Conservation (phyloP, 805 yeast genomes). For the Ogataea chonburiensis region DNA sequence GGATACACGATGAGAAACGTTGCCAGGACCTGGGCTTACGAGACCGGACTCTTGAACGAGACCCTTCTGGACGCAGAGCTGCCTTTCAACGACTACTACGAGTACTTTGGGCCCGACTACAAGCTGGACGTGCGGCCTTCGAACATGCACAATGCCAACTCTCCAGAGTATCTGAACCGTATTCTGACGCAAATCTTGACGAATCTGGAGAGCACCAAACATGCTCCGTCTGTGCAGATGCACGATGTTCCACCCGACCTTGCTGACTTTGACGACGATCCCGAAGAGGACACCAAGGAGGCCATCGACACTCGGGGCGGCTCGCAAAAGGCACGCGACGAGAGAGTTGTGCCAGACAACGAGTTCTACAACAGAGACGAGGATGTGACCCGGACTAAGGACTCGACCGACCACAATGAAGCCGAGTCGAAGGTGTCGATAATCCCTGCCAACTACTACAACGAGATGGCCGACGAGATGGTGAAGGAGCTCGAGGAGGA, state of each 20-base stretch:
- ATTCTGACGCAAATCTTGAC: constrained; percentile 72
- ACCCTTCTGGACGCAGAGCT: constrained; percentile 71
- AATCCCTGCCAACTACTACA: constrained; percentile 25
- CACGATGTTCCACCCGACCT: constrained; percentile 83
- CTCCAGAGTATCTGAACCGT: constrained; percentile 87
- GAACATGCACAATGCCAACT: constrained; percentile 94
- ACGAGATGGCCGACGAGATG: constrained; percentile 31
- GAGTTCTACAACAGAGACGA: constrained; percentile 76
- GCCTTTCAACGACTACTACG: constrained; percentile 95
- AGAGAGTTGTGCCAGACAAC: constrained; percentile 62
- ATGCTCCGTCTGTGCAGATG: constrained; percentile 96
- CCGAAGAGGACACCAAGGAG: constrained; percentile 72
- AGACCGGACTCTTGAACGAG: constrained; percentile 83
- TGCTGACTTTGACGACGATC: constrained; percentile 80
- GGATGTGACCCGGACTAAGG: constrained; percentile 34
- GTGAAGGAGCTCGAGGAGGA: constrained; percentile 28
- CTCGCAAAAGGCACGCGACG: constrained; percentile 80
- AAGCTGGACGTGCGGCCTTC: constrained; percentile 92
- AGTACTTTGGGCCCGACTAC: constrained; percentile 96
- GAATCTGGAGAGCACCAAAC: constrained; percentile 85
- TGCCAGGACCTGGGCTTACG: constrained; percentile 92
- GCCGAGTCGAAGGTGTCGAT: constrained; percentile 16
- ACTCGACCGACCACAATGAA: constrained; percentile 22
- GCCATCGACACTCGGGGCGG: constrained; percentile 93
- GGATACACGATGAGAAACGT: constrained; percentile 98